These are phyloP conservation scores for Kalmusia sp. DNA, from an alignment of 2,329 filamentous ascomycete species.

Conservation along the genomic window DNA sequence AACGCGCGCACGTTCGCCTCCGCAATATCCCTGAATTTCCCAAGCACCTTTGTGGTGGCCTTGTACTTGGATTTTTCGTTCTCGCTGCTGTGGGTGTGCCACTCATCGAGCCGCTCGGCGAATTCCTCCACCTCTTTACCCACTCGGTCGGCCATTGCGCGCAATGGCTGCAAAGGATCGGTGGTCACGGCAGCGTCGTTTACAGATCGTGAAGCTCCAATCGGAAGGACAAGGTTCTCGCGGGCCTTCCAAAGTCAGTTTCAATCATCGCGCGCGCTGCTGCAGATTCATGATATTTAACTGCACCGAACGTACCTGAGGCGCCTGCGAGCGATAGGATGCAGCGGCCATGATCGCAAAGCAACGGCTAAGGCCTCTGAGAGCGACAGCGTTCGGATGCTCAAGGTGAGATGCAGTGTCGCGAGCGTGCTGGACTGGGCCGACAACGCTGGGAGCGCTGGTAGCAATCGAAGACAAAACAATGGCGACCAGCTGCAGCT, in stretches of 20 bases:
- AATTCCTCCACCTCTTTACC: conserved; percentile 87
- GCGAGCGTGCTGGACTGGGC: background rate
- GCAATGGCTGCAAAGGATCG: conserved; percentile 65
- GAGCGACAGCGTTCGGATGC: too few species aligned
- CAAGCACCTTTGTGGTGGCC: conserved; percentile 44
- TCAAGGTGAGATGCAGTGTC: conserved; percentile 2
- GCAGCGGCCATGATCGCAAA: too few species aligned
- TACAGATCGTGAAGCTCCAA: too few species aligned
- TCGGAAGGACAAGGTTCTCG: background rate
- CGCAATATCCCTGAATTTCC: conserved; percentile 58
- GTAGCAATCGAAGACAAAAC: conserved; percentile 28
- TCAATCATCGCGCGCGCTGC: too few species aligned
- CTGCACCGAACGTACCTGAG: background rate
- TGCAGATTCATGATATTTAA: background rate
- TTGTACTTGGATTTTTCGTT: conserved; percentile 61
- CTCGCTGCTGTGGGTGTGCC: conserved; percentile 50
- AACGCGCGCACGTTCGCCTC: conserved; percentile 56
- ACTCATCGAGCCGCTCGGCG: conserved; percentile 80
- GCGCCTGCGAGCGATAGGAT: background rate
- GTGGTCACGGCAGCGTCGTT: too few species aligned
- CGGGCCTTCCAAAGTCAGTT: too few species aligned
- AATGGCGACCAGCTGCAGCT: conserved; percentile 21
- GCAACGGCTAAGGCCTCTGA: too few species aligned
- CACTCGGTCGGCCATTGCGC: conserved; percentile 70
- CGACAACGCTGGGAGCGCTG: background rate